Conservation (phyloP, 371 early-diverging fungal genomes). For the Neoconidiobolus thromboides region DNA sequence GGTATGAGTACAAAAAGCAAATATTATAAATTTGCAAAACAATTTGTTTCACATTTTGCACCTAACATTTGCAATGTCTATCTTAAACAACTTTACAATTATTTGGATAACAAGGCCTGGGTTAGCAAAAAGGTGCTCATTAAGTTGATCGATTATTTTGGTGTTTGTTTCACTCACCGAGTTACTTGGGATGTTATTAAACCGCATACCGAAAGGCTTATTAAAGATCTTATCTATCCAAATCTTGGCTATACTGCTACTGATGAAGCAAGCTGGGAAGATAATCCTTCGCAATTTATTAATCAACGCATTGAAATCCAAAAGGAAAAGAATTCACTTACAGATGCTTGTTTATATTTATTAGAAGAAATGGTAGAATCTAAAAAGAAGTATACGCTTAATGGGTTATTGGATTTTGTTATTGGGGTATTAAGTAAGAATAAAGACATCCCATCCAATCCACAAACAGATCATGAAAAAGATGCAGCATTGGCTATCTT, state of each 20-base stretch:
- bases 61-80: constrained; percentile 65
- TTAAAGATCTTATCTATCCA: constrained; percentile 72
- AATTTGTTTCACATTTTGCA: constrained; percentile 62
- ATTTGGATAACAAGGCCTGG: constrained; percentile 39
- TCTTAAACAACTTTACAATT: constrained; percentile 51
- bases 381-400: constrained; percentile 57
- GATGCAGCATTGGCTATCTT: constrained; percentile 80
- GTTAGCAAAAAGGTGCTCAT: constrained; percentile 28
- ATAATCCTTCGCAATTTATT: constrained; percentile 82
- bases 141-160: constrained; percentile 14
- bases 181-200: constrained; percentile 71
- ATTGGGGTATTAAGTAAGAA: constrained; percentile 23
- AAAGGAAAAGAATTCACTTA: constrained; percentile 55
- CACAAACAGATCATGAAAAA: constrained; percentile 28
- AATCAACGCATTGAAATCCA: constrained; percentile 42
- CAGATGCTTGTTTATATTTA: constrained; percentile 40
- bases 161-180: constrained; percentile 54
- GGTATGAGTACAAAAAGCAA: constrained; percentile 27
- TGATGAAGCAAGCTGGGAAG: constrained; percentile 76
- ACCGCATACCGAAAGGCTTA: constrained; percentile 51
- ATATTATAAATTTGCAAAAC: constrained; percentile 49
- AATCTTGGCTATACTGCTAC: constrained; percentile 58
- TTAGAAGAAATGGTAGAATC: constrained; percentile 50
- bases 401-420: constrained; percentile 49
- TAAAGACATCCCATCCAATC: constrained; percentile 7